A percentile compares a stretch with the other conserved stretches of the same genome.
phyloP scores from a whole-genome alignment of 1,284 basidiomycete species.

The Ganoderma leucocontextum region DNA sequence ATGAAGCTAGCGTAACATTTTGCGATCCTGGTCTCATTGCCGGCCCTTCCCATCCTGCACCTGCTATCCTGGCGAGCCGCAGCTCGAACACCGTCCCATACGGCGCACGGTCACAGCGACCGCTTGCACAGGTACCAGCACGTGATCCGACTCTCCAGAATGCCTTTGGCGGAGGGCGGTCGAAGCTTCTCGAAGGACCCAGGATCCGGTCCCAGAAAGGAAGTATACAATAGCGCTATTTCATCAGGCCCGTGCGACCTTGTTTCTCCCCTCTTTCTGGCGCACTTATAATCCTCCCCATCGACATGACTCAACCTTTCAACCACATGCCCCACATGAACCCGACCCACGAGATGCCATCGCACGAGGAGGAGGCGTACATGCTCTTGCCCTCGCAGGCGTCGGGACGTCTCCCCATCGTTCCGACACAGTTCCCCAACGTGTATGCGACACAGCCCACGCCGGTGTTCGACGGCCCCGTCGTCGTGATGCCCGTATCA shows the following conservation, averaged over 20 bases:
- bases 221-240: not conserved
- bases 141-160: not conserved
- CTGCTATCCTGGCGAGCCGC: not conserved
- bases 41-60: not conserved
- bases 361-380: conserved; percentile 2
- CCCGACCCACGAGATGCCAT: not conserved
- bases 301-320: conserved; percentile 10
- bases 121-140: not conserved
- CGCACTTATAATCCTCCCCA: conserved; percentile 4
- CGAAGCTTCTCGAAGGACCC: conserved; percentile 6
- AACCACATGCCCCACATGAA: conserved; percentile 9
- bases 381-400: conserved; percentile 5
- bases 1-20: not conserved
- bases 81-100: not conserved
- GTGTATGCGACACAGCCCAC: conserved; percentile 7
- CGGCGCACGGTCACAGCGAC: not conserved
- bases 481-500: conserved; percentile 11
- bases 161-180: not conserved
- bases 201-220: conserved; percentile 4
- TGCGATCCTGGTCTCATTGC: not conserved
- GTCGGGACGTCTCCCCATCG: not conserved
- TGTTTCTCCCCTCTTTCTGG: conserved; percentile 3
- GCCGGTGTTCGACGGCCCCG: conserved; percentile 9
- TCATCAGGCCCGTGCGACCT: conserved; percentile 2
- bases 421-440: conserved; percentile 5